A percentile compares a stretch with the other conserved stretches of the same genome.
phyloP scores from a whole-genome alignment of 2,329 filamentous ascomycete species.

The Tolypocladium capitatum region DNA sequence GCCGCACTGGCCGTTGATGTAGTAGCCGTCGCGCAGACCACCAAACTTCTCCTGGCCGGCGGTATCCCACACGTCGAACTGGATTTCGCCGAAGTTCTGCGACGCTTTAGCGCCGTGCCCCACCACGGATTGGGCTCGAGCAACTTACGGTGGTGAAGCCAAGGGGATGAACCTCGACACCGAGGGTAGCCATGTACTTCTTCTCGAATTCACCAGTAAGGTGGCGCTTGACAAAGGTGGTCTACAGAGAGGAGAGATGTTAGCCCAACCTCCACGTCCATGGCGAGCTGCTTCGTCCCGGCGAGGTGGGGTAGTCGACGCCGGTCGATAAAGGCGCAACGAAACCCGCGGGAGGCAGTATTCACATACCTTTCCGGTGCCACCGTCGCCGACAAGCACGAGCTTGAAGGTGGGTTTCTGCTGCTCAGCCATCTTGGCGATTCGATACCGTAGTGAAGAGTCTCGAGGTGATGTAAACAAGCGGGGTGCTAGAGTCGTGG shows the following conservation, averaged over 20 bases:
- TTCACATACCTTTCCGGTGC: constrained; percentile 85
- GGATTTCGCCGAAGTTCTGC: constrained; percentile 84
- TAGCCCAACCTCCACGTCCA: neutral
- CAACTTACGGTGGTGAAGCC: constrained; percentile 87
- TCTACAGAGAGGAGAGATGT: constrained; percentile 39
- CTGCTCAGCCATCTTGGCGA: constrained; percentile 48
- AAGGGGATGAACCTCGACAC: constrained; percentile 98
- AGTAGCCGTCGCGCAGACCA: constrained; percentile 98
- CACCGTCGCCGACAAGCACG: constrained; percentile 97
- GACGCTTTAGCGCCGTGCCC: constrained; percentile 6
- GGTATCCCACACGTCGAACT: constrained; percentile 99
- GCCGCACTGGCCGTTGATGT: constrained; percentile 99
- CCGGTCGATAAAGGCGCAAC: constrained; percentile 9
- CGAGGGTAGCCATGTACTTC: constrained; percentile 99
- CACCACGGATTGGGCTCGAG: neutral
- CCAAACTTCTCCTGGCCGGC: constrained; percentile 99
- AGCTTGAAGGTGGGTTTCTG: constrained; percentile 89
- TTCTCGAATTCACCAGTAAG: constrained; percentile 99
- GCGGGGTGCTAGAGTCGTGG: constrained; percentile 25
- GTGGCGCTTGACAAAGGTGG: constrained; percentile 99
- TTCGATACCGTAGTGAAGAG: constrained; percentile 8
- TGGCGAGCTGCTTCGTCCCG: neutral
- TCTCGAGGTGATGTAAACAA: constrained; percentile 31
- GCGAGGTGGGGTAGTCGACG: constrained; percentile 11
- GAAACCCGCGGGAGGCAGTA: constrained; percentile 7